Evolutionary conservation across 768 basidiomycete genomes (phyloP).

Genomic region (Mycena metata): DNA sequence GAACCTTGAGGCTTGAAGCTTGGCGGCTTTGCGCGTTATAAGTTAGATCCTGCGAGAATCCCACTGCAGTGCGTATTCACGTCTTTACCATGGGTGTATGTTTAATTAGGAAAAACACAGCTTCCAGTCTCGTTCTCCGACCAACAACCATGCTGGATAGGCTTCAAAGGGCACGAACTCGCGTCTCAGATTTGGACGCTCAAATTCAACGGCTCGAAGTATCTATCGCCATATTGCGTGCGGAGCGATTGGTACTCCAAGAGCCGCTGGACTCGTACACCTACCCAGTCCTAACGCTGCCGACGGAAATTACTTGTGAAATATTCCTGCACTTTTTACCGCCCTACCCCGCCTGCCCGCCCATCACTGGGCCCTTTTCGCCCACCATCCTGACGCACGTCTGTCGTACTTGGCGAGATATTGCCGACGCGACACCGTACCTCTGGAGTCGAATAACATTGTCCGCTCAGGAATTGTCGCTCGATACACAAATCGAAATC

Average conservation of each 20-base stretch:
- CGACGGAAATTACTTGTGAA: background rate
- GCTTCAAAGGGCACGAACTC: background rate
- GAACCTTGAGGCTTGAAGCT: too few relatives aligned
- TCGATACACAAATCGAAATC: too few relatives aligned
- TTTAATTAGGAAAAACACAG: too few relatives aligned
- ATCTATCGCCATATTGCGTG: background rate
- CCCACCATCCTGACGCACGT: background rate
- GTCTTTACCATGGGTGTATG: too few relatives aligned
- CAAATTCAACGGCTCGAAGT: background rate
- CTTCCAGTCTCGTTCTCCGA: too few relatives aligned
- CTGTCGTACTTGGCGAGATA: background rate
- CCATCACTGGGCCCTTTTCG: background rate
- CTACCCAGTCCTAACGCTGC: slow-evolving; percentile 7
- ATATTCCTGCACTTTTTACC: slow-evolving; percentile 8
- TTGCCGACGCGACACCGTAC: background rate
- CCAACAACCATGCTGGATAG: too few relatives aligned
- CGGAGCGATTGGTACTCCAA: background rate
- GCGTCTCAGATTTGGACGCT: background rate
- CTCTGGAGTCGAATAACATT: background rate
- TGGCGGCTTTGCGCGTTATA: too few relatives aligned
- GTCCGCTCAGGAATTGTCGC: background rate
- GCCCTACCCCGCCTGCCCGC: background rate
- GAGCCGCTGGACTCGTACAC: background rate
- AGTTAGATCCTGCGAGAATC: too few relatives aligned
- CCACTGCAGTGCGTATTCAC: too few relatives aligned